Base-by-base conservation (phyloP, 2,329 filamentous ascomycete genomes). In the Didymella exigua region DNA sequence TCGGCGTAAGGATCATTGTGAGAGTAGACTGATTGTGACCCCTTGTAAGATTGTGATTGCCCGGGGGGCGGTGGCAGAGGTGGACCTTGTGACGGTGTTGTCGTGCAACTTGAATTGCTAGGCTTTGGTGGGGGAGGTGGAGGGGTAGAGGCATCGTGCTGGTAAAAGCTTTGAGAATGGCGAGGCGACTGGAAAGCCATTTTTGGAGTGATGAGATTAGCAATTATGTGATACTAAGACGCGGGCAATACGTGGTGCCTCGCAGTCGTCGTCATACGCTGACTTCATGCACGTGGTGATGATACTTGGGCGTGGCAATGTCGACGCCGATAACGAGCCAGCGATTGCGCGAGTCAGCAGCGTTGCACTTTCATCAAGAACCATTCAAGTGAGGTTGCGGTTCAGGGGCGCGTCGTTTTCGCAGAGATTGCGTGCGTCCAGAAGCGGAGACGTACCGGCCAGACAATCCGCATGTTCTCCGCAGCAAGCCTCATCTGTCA, bases 101-200 rank as follows among this genome's bases (percentile, higher is more conserved):
- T 76, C 42, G 68, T 73, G 24, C 76, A 71, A 49, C 72, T 77
- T 8, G 74, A 76, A 36, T 76, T 77, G 44, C 76, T 76, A 14
- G 75, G 75, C 59, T 77, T 77, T 18, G 76, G 76, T 18, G 79
- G 79, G 18, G 80, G 80, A 9, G 79, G 80, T 6, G 79, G 76
- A 31, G 80, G 79, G 18, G 79, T 78, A 13, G 78, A 76, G 31
- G 76, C 64, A 61, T 80, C 75, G 66, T 74, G 77, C 24, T 74
- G 67, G 61, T 72, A 76, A 41, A 72, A 71, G 38, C 63, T 62
- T 45, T 74, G 73, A 13, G 73, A 75, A 50, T 75, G 68, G 44
- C 60, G 74, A 14, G 75, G 75, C 9, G 74, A 75, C 46, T 74
- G 71, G 59, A 68, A 75, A 7, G 74, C 65, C 75, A 77, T 77